Base-by-base conservation (phyloP, 2,329 filamentous ascomycete species). In the Knoxdaviesia capensis region DNA sequence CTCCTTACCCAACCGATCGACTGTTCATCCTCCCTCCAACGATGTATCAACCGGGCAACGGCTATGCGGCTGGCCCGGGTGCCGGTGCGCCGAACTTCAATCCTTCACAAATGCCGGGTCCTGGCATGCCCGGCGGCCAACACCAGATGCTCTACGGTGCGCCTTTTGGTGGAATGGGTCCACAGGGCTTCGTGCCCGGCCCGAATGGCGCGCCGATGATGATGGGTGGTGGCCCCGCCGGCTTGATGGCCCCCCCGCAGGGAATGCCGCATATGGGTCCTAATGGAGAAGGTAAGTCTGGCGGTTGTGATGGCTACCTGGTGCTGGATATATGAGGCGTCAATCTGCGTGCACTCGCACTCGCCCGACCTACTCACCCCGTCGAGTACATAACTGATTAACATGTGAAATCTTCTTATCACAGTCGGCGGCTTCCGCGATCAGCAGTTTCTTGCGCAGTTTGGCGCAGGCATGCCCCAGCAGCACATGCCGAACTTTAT, bases 231-330 rank as follows among this genome's bases (percentile, higher is more conserved):
- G 66, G 64, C 36, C 63, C 66, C 58, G 64, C 62, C 57, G 69
- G 65, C 52, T 75, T 77, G 71, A 76, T 77, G 72, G 72, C 70
- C 59, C 73, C 66, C 54, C 57, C 68, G 20, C 20, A 20, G 50
- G 66, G 59, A 53, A 71, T 74, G 68, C 65, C 64, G 48, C 68
- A 69, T 54, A 73, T 74, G 68, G 60, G 62, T 49, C 58, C 65
- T 48, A 74, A 73, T 62, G 68, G 70, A 42, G 70, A 74, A 54
- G 72, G 70, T 74, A 60, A 66, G 70, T 63, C 47, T 11, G 33
- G 9, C 28, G 20, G 20, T 20, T 3, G 3, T 20, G 20, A 20
- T 20, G 20, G 20, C 2, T 20, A 20, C 20, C 20, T 20, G 20
- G 20, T 20, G 20, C 20, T 20, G 20, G 20, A 20, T 20, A 20